A percentile compares a stretch with the other conserved stretches of the same genome.
Conservation (phyloP, 306 rosid species). For the Canavalia gladiata region DNA sequence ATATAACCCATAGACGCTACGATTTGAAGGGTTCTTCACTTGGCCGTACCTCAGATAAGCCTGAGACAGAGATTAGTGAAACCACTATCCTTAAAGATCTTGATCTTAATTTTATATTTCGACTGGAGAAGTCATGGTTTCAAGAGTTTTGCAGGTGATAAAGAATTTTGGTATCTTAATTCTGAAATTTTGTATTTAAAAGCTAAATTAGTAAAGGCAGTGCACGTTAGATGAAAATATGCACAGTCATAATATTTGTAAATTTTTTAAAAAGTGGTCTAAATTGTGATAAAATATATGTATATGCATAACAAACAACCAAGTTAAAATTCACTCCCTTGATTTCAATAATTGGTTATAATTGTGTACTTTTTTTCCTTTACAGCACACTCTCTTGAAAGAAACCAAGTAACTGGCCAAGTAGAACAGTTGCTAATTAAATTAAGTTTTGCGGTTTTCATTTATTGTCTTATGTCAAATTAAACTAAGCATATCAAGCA, state of each 20-base stretch:
- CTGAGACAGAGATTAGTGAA: conserved; percentile 80
- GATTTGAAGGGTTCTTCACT: conserved; percentile 94
- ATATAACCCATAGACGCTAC: conserved; percentile 76
- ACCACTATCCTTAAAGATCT: conserved; percentile 95
- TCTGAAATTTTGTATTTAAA: conserved; percentile 2
- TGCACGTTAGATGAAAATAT: not conserved
- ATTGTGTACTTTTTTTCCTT: not conserved
- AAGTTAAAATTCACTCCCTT: not conserved
- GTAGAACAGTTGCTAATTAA: conserved; percentile 19
- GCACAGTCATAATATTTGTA: not conserved
- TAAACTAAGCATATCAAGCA: conserved; percentile 29
- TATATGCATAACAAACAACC: not conserved
- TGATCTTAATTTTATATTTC: conserved; percentile 87
- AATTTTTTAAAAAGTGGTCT: not conserved
- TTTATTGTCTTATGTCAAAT: conserved; percentile 1
- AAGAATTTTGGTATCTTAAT: conserved; percentile 15
- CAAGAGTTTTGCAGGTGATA: conserved; percentile 85
- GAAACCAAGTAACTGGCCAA: not conserved
- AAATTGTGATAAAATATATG: not conserved
- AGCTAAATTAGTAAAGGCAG: not conserved
- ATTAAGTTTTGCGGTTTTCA: conserved; percentile 14
- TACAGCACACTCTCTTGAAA: not conserved
- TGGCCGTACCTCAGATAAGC: conserved; percentile 85
- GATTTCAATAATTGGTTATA: not conserved
- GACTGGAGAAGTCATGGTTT: conserved; percentile 73